Evolutionary conservation across 495 filamentous ascomycete species (phyloP), one percentile per base, ranked within the genome.

Genomic region (Melanomma pulvis-pyrius): DNA sequence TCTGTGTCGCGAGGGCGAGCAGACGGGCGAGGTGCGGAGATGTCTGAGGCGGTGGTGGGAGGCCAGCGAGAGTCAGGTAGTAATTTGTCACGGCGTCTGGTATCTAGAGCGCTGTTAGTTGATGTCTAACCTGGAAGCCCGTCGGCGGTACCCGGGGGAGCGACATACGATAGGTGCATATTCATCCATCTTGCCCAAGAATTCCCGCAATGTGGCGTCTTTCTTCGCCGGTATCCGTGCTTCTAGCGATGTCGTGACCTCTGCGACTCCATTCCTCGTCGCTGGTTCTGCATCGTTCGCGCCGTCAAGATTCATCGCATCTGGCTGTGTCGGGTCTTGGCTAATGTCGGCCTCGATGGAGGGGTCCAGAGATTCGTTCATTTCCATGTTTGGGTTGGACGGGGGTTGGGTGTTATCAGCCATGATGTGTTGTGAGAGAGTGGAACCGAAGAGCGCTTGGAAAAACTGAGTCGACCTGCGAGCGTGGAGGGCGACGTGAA

Each of bases 41-140:
- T 9, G 92, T 96, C 71, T 90, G 84, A 21, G 91, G 91, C 21
- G 91, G 89, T 4, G 94, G 92, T 19, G 93, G 92, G 11, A 97
- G 90, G 58, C 94, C 94, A 73, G 92, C 92, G 70, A 94, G 88
- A 17, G 93, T 93, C 78, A 98, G 91, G 83, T 98, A 98, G 83
- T 97, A 96, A 72, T 94, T 88, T 70, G 92, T 98, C 30, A 98
- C 93, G 12, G 94, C 94, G 77, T 98, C 94, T 51, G 94, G 94
- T 68, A 98, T 98, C 93, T 98, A 72, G 21, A 51, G 7, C 5
- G 48, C 15, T 25, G 32, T 56, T 34, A 54, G 46, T 28, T 66
- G 78, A 70, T 75, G 69, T 44, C 57, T 13, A 1, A 34, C 51
- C 51, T 19, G 19, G 22, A 28, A 28, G 21, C 13, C 21, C 12